phyloP scores from a whole-genome alignment of 768 basidiomycete genomes.

The Phlegmacium glaucopus region DNA sequence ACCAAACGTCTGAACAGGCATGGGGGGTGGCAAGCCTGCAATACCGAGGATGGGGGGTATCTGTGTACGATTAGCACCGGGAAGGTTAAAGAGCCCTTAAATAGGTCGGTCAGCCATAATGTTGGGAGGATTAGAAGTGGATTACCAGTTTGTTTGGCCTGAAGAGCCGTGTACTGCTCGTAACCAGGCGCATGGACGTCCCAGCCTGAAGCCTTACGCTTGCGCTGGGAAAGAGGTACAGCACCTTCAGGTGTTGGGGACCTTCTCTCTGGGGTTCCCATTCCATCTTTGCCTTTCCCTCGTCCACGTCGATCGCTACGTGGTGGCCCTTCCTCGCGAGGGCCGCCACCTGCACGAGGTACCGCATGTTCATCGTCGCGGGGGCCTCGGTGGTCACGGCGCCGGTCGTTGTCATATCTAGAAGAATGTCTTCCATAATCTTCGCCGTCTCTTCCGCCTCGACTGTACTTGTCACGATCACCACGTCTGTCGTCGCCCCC shows the following conservation, averaged over 20 bases:
- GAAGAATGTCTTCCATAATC: constrained; percentile 35
- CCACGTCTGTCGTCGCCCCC: not conserved
- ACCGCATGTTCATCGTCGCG: constrained; percentile 16
- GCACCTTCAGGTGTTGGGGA: constrained; percentile 90
- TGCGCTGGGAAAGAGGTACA: constrained; percentile 78
- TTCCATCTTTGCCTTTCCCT: constrained; percentile 49
- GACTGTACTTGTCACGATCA: constrained; percentile 35
- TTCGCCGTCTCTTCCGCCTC: constrained; percentile 31
- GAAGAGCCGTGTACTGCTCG: constrained; percentile 90
- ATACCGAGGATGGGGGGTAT: constrained; percentile 80
- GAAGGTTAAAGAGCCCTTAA: constrained; percentile 91
- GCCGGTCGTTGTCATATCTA: constrained; percentile 48
- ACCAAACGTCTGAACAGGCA: constrained; percentile 81
- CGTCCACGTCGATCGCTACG: constrained; percentile 23
- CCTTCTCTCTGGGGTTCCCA: constrained; percentile 73
- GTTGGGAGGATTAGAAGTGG: constrained; percentile 2
- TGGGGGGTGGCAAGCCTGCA: constrained; percentile 77
- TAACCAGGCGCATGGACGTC: constrained; percentile 95
- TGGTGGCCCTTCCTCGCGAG: constrained; percentile 16
- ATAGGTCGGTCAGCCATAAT: constrained; percentile 6
- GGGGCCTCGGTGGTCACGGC: constrained; percentile 36
- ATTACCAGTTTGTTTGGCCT: constrained; percentile 97
- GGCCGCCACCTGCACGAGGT: constrained; percentile 36
- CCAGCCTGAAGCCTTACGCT: constrained; percentile 91
- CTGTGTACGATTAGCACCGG: constrained; percentile 89